These are phyloP conservation scores for Apiotrichum siamense DNA, from an alignment of 1,284 basidiomycete species.

Conservation along the genomic window DNA sequence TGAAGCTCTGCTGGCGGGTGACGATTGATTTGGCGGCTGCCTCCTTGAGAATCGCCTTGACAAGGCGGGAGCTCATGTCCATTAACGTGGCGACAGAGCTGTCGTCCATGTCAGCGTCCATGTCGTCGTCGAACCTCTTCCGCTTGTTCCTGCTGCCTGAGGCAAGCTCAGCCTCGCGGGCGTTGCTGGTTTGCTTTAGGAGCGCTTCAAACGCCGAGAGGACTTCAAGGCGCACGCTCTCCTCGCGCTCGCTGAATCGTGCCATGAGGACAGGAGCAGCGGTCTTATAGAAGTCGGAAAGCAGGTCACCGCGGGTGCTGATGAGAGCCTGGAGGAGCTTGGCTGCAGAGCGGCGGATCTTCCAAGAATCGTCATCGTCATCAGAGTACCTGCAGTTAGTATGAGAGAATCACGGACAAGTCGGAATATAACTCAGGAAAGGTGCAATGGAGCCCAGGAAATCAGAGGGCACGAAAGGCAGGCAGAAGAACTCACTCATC, in stretches of 20 bases:
- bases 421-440: too few species aligned
- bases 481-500: constrained; percentile 56
- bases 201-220: constrained; percentile 78
- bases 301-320: constrained; percentile 77
- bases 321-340: constrained; percentile 82
- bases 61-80: constrained; percentile 66
- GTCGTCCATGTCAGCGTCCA: constrained; percentile 55
- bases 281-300: constrained; percentile 69
- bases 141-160: constrained; percentile 38
- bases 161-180: constrained; percentile 27
- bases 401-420: neutral
- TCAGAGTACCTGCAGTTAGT: constrained; percentile 69
- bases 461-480: too few species aligned
- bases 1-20: constrained; percentile 78
- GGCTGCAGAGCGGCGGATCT: constrained; percentile 86
- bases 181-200: constrained; percentile 63
- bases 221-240: constrained; percentile 89
- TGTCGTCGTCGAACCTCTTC: constrained; percentile 71
- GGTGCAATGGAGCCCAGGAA: too few species aligned
- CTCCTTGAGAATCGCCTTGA: constrained; percentile 77
- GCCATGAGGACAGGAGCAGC: constrained; percentile 83
- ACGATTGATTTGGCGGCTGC: constrained; percentile 76
- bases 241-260: constrained; percentile 89
- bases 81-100: constrained; percentile 49
- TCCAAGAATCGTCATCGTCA: constrained; percentile 98